A percentile compares a stretch with the other conserved stretches of the same genome.
Conservation (phyloP, 306 rosid species). For the Canavalia gladiata region DNA sequence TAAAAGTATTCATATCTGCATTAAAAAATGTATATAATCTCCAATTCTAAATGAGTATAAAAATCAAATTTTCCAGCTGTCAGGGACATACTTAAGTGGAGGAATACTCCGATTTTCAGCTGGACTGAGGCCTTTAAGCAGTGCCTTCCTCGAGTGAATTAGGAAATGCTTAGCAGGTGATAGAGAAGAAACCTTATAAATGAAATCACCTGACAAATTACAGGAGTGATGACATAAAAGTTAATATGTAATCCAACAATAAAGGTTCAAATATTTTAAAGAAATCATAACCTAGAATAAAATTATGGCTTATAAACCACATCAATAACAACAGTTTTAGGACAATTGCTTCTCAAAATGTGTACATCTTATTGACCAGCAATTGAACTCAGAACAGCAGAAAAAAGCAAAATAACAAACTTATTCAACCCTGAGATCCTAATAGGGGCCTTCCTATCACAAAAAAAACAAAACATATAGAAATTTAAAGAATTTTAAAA, state of each 20-base stretch:
- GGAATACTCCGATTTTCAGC: constrained; percentile 98
- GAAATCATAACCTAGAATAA: constrained; percentile 12
- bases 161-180: constrained; percentile 94
- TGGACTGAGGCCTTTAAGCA: constrained; percentile 93
- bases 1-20: constrained; percentile 93
- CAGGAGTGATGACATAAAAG: constrained; percentile 25
- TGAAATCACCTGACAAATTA: constrained; percentile 83
- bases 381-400: background rate
- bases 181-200: constrained; percentile 92
- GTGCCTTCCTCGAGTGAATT: constrained; percentile 94
- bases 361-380: constrained; percentile 8
- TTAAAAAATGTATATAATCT: constrained; percentile 34
- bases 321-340: constrained; percentile 4
- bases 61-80: constrained; percentile 10
- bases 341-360: constrained; percentile 17
- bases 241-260: constrained; percentile 47
- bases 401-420: background rate
- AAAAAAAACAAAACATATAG: background rate
- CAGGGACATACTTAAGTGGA: constrained; percentile 80
- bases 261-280: constrained; percentile 21
- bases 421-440: background rate
- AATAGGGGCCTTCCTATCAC: background rate
- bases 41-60: constrained; percentile 31
- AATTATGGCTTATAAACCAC: constrained; percentile 14
- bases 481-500: background rate